phyloP scores from a whole-genome alignment of 768 basidiomycete genomes.

The Mycena sanguinolenta region DNA sequence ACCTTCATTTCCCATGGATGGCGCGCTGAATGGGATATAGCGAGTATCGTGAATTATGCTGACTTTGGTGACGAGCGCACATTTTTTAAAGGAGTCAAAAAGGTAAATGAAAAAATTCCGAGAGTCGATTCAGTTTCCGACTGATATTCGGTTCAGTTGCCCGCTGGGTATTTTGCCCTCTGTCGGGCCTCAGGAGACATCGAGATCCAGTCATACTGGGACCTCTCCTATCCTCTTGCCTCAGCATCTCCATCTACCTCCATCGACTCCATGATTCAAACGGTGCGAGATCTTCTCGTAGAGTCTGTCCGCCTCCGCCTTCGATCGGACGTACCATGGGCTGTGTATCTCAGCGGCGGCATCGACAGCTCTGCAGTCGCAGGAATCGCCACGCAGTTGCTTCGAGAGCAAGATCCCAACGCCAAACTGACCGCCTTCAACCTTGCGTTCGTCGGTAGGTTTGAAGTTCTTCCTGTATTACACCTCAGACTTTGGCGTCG shows the following conservation, averaged over 20 bases:
- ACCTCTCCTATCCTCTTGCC: too few species aligned
- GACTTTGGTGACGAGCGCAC: slow-evolving; percentile 16
- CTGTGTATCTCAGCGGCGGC: slow-evolving; percentile 21
- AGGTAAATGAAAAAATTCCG: slow-evolving; percentile 1
- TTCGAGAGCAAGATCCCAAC: slow-evolving; percentile 5
- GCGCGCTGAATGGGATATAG: slow-evolving; percentile 11
- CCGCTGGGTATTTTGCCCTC: slow-evolving; percentile 18
- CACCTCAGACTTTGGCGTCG: too few species aligned
- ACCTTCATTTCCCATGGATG: slow-evolving; percentile 5
- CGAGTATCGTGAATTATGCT: slow-evolving; percentile 10
- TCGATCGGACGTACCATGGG: too few species aligned
- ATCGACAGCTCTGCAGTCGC: slow-evolving; percentile 21
- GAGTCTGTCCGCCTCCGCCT: too few species aligned
- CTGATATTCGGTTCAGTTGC: slow-evolving; percentile 3
- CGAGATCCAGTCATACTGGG: too few species aligned
- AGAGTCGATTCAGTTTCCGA: background rate
- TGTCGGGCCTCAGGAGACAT: slow-evolving; percentile 22
- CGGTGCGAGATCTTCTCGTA: too few species aligned
- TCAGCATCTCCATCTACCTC: too few species aligned
- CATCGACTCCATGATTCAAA: too few species aligned
- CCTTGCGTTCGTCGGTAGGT: too few species aligned
- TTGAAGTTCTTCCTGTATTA: too few species aligned
- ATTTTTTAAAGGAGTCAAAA: slow-evolving; percentile 9
- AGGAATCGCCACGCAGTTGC: slow-evolving; percentile 6
- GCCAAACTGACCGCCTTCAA: too few species aligned